Percentiles rank a stretch among this genome's conserved stretches.
Evolutionary conservation across 352 stramenopile genomes (phyloP).

Genomic region (Phytophthora syringae): DNA sequence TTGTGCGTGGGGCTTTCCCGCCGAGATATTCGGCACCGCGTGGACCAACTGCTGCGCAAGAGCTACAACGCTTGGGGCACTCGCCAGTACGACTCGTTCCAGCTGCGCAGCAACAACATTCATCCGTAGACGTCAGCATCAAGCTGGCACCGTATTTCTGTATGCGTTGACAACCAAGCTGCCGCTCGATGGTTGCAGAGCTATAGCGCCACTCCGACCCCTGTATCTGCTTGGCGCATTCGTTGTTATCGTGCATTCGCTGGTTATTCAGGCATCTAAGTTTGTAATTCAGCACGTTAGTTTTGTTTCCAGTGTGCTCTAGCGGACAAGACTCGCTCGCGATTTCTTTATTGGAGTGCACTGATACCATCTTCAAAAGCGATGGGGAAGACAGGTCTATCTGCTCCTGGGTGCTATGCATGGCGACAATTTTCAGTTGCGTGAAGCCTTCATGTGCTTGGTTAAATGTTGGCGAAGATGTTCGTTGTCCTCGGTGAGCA

Average conservation of each 20-base stretch:
- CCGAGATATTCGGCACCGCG: constrained; percentile 69
- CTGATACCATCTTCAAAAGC: too few species aligned
- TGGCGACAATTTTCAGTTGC: too few species aligned
- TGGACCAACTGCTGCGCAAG: constrained; percentile 85
- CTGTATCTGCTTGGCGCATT: constrained; percentile 14
- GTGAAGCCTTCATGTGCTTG: constrained; percentile 13
- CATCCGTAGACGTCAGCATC: constrained; percentile 49
- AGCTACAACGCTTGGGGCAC: constrained; percentile 91
- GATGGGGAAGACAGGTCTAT: too few species aligned
- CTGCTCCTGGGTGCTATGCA: too few species aligned
- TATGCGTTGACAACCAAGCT: constrained; percentile 21
- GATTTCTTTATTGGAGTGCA: too few species aligned
- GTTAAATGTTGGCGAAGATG: constrained; percentile 50
- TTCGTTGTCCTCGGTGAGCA: constrained; percentile 71
- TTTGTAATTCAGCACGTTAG: constrained; percentile 24
- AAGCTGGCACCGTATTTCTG: constrained; percentile 19
- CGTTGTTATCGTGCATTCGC: constrained; percentile 23
- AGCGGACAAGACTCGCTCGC: too few species aligned
- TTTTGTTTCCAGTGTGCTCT: too few species aligned
- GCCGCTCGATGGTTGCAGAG: constrained; percentile 14
- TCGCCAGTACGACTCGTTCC: constrained; percentile 91
- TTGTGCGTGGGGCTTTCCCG: constrained; percentile 77
- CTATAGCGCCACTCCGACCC: constrained; percentile 11
- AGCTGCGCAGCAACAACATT: constrained; percentile 92
- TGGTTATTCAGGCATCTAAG: constrained; percentile 3